Evolutionary conservation across 2,329 filamentous ascomycete species (phyloP).

Genomic region (Sarocladium oryzae): DNA sequence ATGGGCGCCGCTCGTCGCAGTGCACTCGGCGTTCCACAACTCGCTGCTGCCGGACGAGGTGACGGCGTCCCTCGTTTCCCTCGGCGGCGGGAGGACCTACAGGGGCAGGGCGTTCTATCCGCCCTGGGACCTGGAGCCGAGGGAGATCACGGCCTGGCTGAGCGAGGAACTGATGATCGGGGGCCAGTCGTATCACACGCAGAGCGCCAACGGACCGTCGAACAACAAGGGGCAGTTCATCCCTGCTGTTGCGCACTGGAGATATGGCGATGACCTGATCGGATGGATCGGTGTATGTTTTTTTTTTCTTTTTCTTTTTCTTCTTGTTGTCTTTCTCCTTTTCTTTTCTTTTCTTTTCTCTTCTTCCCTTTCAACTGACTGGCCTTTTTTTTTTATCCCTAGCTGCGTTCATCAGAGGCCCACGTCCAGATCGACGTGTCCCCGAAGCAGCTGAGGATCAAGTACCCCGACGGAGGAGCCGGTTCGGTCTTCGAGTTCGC

Average conservation of each 20-base stretch:
- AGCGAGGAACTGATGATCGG: slow-evolving; percentile 52
- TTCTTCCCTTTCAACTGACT: too few species aligned
- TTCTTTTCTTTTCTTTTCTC: too few species aligned
- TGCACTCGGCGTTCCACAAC: slow-evolving; percentile 44
- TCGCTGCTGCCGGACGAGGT: slow-evolving; percentile 37
- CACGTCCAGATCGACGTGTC: slow-evolving; percentile 34
- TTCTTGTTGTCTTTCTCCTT: too few species aligned
- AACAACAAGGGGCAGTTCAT: slow-evolving; percentile 46
- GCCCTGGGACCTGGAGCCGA: slow-evolving; percentile 47
- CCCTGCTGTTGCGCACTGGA: slow-evolving; percentile 56
- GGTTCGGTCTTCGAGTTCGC: slow-evolving; percentile 44
- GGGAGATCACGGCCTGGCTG: slow-evolving; percentile 55
- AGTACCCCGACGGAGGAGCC: slow-evolving; percentile 45
- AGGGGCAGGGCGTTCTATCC: slow-evolving; percentile 48
- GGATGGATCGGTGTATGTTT: slow-evolving; percentile 20
- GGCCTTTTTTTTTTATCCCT: background rate
- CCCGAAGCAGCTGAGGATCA: slow-evolving; percentile 37
- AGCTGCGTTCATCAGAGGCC: slow-evolving; percentile 32
- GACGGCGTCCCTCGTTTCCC: slow-evolving; percentile 34
- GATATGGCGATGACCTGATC: slow-evolving; percentile 27
- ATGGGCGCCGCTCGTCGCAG: slow-evolving; percentile 49
- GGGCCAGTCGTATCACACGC: slow-evolving; percentile 49
- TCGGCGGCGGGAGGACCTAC: slow-evolving; percentile 47
- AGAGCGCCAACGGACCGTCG: slow-evolving; percentile 46
- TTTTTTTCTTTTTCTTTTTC: too few species aligned